A percentile compares a stretch with the other conserved stretches of the same genome.
Evolutionary conservation across 140 eudicot species (phyloP).

Genomic region (Bidens hawaiensis): DNA sequence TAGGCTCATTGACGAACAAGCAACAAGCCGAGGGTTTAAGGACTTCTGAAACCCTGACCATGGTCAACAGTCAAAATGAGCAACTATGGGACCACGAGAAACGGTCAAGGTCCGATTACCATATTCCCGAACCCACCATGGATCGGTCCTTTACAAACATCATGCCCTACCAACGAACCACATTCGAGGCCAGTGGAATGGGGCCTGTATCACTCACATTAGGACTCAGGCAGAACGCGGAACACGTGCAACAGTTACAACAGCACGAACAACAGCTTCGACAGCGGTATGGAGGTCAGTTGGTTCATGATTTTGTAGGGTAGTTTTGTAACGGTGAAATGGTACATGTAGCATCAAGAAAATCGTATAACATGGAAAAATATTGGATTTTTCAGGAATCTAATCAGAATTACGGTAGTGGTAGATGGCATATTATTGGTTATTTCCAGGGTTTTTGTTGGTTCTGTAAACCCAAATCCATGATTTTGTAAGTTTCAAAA

Average conservation of each 20-base stretch:
- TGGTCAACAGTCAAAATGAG: slow-evolving; percentile 13
- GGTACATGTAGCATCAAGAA: slow-evolving; percentile 19
- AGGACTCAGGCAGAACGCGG: slow-evolving; percentile 78
- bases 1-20: slow-evolving; percentile 16
- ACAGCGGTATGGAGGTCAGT: slow-evolving; percentile 67
- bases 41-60: slow-evolving; percentile 15
- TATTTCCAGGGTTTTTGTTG: slow-evolving; percentile 20
- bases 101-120: slow-evolving; percentile 50
- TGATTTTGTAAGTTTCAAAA: slow-evolving; percentile 24
- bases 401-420: slow-evolving; percentile 23
- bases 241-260: slow-evolving; percentile 52
- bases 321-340: slow-evolving; percentile 24
- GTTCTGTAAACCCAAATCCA: slow-evolving; percentile 20
- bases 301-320: slow-evolving; percentile 78
- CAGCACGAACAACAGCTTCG: slow-evolving; percentile 51
- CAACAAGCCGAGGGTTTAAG: slow-evolving; percentile 34
- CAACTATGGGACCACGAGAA: slow-evolving; percentile 51
- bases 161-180: slow-evolving; percentile 43
- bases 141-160: slow-evolving; percentile 49
- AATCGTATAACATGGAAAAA: slow-evolving; percentile 15
- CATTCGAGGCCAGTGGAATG: slow-evolving; percentile 53
- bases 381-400: slow-evolving; percentile 13
- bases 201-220: slow-evolving; percentile 71
- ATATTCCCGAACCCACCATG: slow-evolving; percentile 29
- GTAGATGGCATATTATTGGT: slow-evolving; percentile 29